Evolutionary conservation across 768 basidiomycete species (phyloP).

Genomic region (Galerina sulciceps): DNA sequence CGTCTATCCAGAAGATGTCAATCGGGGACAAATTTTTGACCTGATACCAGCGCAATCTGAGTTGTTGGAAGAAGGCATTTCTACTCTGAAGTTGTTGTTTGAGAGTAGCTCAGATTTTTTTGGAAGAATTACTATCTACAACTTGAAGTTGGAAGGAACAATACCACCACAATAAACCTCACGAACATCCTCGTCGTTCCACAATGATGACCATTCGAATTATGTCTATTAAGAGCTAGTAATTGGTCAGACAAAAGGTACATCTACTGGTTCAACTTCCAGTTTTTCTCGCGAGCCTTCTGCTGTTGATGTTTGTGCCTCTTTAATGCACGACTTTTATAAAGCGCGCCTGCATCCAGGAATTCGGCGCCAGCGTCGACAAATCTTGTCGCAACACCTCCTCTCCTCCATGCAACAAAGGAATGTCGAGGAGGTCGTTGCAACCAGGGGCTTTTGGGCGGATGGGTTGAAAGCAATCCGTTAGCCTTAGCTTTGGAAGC

Average conservation of each 20-base stretch:
- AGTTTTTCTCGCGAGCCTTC: slow-evolving; percentile 28
- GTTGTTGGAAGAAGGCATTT: slow-evolving; percentile 36
- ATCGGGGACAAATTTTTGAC: slow-evolving; percentile 71
- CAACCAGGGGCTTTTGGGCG: slow-evolving; percentile 39
- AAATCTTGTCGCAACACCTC: slow-evolving; percentile 65
- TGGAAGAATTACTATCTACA: slow-evolving; percentile 78
- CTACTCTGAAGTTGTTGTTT: slow-evolving; percentile 67
- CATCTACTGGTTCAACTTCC: slow-evolving; percentile 9
- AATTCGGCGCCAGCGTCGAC: slow-evolving; percentile 78
- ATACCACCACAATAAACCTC: background rate
- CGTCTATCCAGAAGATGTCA: slow-evolving; percentile 82
- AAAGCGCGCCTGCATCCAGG: slow-evolving; percentile 57
- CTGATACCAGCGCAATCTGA: slow-evolving; percentile 34
- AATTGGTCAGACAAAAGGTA: slow-evolving; percentile 7
- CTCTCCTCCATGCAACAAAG: slow-evolving; percentile 41
- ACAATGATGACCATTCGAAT: background rate
- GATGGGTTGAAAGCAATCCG: slow-evolving; percentile 40
- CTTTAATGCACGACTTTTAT: slow-evolving; percentile 52
- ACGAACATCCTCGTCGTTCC: background rate
- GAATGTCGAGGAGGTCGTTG: slow-evolving; percentile 39
- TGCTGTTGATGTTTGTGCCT: slow-evolving; percentile 44
- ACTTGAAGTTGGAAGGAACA: slow-evolving; percentile 49
- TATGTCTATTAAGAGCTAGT: slow-evolving; percentile 1
- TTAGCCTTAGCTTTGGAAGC: slow-evolving; percentile 41
- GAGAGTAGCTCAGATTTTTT: slow-evolving; percentile 87